Evolutionary conservation across 441 rosid species (phyloP).

Genomic region (Dalechampia spathulata): DNA sequence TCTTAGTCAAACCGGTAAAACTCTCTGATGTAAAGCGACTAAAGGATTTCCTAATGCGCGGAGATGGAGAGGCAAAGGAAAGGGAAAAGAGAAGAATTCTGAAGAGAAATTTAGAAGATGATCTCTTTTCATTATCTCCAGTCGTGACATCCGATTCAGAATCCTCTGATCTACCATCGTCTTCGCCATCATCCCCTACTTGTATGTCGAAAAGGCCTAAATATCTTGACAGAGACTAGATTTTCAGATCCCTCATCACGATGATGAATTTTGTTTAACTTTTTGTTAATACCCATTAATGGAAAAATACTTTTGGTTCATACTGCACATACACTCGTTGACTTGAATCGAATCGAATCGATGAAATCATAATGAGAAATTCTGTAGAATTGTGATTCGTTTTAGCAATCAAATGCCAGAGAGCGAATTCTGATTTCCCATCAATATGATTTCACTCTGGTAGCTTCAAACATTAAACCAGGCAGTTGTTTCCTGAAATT

Average conservation of each 20-base stretch:
- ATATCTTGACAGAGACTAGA: slow-evolving; percentile 7
- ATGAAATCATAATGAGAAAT: too few relatives aligned
- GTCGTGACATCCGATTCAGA: background rate
- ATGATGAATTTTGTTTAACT: background rate
- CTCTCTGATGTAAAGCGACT: slow-evolving; percentile 60
- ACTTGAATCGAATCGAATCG: background rate
- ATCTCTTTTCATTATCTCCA: slow-evolving; percentile 13
- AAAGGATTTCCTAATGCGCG: slow-evolving; percentile 45
- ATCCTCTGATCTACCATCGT: slow-evolving; percentile 3
- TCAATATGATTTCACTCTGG: background rate
- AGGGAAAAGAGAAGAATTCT: slow-evolving; percentile 14
- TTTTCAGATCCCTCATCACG: background rate
- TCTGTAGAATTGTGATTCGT: background rate
- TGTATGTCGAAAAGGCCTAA: slow-evolving; percentile 23
- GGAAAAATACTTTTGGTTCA: background rate
- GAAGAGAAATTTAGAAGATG: slow-evolving; percentile 42
- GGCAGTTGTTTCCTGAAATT: background rate
- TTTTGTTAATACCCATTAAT: background rate
- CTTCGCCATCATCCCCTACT: slow-evolving; percentile 7
- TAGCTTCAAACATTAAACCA: background rate
- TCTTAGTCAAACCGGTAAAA: slow-evolving; percentile 70
- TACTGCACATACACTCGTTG: background rate
- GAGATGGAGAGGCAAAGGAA: slow-evolving; percentile 28
- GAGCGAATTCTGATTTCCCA: background rate
- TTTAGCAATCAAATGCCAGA: too few relatives aligned